These are phyloP conservation scores for Dacryopinax primogenitus DNA, from an alignment of 768 basidiomycete genomes.

Conservation along the genomic window DNA sequence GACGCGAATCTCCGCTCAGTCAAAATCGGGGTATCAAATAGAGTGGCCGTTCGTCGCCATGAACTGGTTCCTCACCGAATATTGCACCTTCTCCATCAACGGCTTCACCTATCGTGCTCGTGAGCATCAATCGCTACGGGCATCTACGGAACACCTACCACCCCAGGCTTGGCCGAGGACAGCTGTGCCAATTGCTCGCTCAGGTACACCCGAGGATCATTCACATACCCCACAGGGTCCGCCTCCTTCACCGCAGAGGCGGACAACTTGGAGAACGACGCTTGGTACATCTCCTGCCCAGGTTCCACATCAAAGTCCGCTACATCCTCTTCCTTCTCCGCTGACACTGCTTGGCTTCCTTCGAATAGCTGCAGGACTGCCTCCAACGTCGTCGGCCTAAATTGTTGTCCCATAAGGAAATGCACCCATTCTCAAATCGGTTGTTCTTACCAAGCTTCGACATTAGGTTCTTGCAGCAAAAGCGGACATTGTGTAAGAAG, in stretches of 20 bases:
- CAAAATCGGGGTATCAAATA: not conserved
- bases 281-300: slow-evolving; percentile 77
- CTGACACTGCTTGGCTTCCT: slow-evolving; percentile 52
- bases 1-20: not conserved
- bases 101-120: not conserved
- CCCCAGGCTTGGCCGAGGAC: not conserved
- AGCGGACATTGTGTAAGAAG: slow-evolving; percentile 59
- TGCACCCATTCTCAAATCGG: slow-evolving; percentile 15
- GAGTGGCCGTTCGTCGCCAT: slow-evolving; percentile 3
- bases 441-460: slow-evolving; percentile 48
- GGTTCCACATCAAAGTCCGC: slow-evolving; percentile 38
- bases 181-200: slow-evolving; percentile 3
- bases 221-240: slow-evolving; percentile 39
- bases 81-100: not conserved
- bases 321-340: slow-evolving; percentile 25
- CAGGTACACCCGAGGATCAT: slow-evolving; percentile 25
- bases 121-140: not conserved
- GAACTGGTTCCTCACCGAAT: not conserved
- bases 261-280: slow-evolving; percentile 81
- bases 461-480: slow-evolving; percentile 54
- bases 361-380: slow-evolving; percentile 64
- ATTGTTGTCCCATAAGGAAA: not conserved
- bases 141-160: not conserved
- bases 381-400: slow-evolving; percentile 57
- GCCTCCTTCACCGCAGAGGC: slow-evolving; percentile 49